phyloP scores from a whole-genome alignment of 192 early-diverging fungal species.

The Linnemannia exigua region DNA sequence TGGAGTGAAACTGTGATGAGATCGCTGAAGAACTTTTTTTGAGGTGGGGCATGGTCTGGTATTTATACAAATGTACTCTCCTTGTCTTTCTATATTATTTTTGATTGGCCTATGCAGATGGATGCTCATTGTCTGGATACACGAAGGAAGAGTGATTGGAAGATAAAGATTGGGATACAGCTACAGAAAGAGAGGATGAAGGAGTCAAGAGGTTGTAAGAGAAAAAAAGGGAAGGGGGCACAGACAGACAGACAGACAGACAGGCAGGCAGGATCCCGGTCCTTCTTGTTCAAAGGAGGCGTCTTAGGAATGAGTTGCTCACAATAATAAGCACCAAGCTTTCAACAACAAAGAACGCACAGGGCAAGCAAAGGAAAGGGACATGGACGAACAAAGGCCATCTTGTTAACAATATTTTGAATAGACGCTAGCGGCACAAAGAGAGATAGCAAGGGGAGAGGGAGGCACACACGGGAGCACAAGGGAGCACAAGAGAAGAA shows the following conservation, averaged over 20 bases:
- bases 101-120: not conserved
- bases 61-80: not conserved
- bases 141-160: not conserved
- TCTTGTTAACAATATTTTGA: not conserved
- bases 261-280: no score
- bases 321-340: not conserved
- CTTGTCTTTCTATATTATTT: not conserved
- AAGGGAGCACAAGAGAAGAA: no score
- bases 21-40: conserved; percentile 2
- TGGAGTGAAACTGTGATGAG: not conserved
- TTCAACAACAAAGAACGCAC: not conserved
- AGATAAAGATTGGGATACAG: not conserved
- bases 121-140: not conserved
- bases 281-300: not conserved
- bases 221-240: no score
- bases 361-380: not conserved
- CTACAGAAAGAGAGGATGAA: no score
- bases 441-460: not conserved
- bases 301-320: not conserved
- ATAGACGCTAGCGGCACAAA: not conserved
- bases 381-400: not conserved
- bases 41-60: not conserved
- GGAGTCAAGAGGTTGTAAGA: no score
- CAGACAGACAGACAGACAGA: no score
- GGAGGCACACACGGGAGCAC: not conserved